Percentiles rank a stretch among this genome's conserved stretches.
phyloP scores from a whole-genome alignment of 2,329 filamentous ascomycete species.

The Colletotrichum zoysiae region DNA sequence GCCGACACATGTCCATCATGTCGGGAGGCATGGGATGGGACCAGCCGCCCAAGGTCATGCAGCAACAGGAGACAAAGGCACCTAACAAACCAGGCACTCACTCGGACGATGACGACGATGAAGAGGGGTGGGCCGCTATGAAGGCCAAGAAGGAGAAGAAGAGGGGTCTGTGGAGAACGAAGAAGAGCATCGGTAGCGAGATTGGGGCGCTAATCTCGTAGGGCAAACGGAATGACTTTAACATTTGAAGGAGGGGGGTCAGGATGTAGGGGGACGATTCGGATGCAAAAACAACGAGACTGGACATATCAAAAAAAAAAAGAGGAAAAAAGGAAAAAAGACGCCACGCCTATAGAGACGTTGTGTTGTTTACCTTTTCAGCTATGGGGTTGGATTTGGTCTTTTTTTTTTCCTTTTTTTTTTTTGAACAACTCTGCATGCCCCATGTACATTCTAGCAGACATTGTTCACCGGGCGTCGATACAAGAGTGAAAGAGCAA shows the following conservation, averaged over 20 bases:
- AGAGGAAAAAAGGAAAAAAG: neutral
- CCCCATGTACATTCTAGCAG: slow-evolving; percentile 36
- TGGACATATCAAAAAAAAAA: slow-evolving; percentile 33
- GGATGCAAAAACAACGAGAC: slow-evolving; percentile 31
- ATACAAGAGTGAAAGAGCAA: slow-evolving; percentile 18
- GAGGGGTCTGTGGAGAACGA: slow-evolving; percentile 73
- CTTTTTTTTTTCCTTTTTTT: neutral
- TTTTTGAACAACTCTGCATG: neutral
- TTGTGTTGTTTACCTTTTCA: slow-evolving; percentile 8
- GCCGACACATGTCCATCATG: slow-evolving; percentile 53
- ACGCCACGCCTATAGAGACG: slow-evolving; percentile 13
- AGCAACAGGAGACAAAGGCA: slow-evolving; percentile 44
- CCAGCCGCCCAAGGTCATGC: slow-evolving; percentile 53
- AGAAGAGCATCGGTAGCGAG: slow-evolving; percentile 66
- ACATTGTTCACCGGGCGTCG: slow-evolving; percentile 29
- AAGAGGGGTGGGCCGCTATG: slow-evolving; percentile 78
- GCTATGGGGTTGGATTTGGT: slow-evolving; percentile 4
- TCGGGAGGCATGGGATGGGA: slow-evolving; percentile 54
- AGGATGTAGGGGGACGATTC: neutral
- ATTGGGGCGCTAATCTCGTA: slow-evolving; percentile 61
- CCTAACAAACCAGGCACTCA: slow-evolving; percentile 56
- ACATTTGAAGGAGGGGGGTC: neutral
- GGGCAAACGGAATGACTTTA: neutral
- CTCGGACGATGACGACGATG: slow-evolving; percentile 73
- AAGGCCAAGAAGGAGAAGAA: slow-evolving; percentile 77